These are phyloP conservation scores for Exidia glandulosa DNA, from an alignment of 768 basidiomycete species.

Conservation along the genomic window DNA sequence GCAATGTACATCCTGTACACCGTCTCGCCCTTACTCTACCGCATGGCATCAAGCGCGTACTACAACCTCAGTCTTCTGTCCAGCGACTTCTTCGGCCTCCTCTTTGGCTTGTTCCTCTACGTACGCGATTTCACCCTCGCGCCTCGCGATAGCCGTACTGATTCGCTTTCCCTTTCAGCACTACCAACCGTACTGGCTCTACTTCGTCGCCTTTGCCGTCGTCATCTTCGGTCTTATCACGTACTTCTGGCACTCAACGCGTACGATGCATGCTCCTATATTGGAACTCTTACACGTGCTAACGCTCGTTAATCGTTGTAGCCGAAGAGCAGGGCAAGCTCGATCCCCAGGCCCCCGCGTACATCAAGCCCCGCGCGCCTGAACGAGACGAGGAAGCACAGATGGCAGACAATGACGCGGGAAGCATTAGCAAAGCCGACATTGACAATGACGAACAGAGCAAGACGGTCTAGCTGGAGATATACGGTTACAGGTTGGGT, in stretches of 20 bases:
- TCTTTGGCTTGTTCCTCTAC: constrained; percentile 58
- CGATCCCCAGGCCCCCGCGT: constrained; percentile 47
- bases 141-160: too few species aligned
- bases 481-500: too few species aligned
- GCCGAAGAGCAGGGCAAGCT: constrained; percentile 66
- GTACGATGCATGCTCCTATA: too few species aligned
- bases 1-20: constrained; percentile 84
- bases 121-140: too few species aligned
- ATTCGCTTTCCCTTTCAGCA: too few species aligned
- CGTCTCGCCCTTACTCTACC: constrained; percentile 77
- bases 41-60: constrained; percentile 75
- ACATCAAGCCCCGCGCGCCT: constrained; percentile 28
- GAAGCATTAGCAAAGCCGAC: too few species aligned
- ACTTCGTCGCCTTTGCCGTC: constrained; percentile 68
- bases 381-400: constrained; percentile 5
- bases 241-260: constrained; percentile 80
- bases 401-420: constrained; percentile 3
- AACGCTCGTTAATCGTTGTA: constrained; percentile 17
- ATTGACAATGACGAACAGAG: too few species aligned
- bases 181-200: constrained; percentile 77
- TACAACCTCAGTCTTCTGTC: constrained; percentile 81
- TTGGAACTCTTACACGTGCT: background rate
- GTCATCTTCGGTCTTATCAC: constrained; percentile 63
- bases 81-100: constrained; percentile 77
- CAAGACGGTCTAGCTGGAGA: too few species aligned